Conservation (phyloP, 2,329 filamentous ascomycete species). For the Zasmidium cellare region DNA sequence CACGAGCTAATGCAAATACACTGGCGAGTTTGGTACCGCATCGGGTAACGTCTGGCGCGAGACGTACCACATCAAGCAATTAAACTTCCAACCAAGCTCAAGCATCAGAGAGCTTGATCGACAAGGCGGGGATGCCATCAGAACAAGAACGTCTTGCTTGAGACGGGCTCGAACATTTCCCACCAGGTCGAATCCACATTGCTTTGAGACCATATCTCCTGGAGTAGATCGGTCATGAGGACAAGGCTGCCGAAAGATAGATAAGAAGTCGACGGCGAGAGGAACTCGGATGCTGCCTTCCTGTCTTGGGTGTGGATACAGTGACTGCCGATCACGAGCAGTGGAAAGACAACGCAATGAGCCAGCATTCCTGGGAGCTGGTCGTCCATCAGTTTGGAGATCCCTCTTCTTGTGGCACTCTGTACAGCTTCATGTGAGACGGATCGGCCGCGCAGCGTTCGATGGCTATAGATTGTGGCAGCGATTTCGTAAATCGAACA, state of each 20-base stretch:
- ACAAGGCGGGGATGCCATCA: not conserved
- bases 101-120: not conserved
- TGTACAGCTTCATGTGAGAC: constrained; percentile 14
- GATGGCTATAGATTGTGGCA: not conserved
- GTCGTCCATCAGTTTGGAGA: constrained; percentile 9
- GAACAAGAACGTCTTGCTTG: constrained; percentile 11
- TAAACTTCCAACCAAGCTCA: too few species aligned
- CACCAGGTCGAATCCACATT: constrained; percentile 8
- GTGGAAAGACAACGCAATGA: constrained; percentile 11
- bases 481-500: not conserved
- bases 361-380: constrained; percentile 7
- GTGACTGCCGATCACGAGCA: constrained; percentile 8
- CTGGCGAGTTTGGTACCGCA: too few species aligned
- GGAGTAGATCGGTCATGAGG: constrained; percentile 6
- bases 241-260: constrained; percentile 7
- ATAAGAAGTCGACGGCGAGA: constrained; percentile 6
- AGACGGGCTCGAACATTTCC: constrained; percentile 10
- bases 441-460: not conserved
- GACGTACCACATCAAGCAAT: too few species aligned
- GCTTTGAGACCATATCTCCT: constrained; percentile 5
- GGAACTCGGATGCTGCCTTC: not conserved
- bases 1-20: too few species aligned
- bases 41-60: too few species aligned
- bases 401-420: constrained; percentile 6
- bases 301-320: constrained; percentile 4